A percentile compares a stretch with the other conserved stretches of the same genome.
Evolutionary conservation across 2,329 filamentous ascomycete species (phyloP).

Genomic region (Curvularia hawaiiensis): DNA sequence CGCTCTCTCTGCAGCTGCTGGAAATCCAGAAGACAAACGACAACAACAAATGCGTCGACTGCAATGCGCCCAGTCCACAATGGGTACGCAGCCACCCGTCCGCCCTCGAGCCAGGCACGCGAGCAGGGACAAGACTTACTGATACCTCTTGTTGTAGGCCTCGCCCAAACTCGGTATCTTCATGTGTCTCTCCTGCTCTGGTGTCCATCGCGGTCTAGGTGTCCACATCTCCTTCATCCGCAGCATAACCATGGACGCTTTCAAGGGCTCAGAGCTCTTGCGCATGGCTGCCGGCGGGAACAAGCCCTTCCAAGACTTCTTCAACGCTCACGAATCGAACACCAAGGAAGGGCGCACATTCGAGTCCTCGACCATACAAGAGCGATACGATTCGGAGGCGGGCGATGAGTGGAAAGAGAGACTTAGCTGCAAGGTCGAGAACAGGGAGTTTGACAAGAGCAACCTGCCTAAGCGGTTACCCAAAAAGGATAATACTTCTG

Average conservation of each 20-base stretch:
- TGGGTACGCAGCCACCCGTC: conserved; percentile 68
- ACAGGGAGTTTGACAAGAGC: conserved; percentile 79
- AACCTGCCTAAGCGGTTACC: conserved; percentile 58
- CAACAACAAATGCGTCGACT: conserved; percentile 94
- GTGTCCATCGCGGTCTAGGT: conserved; percentile 90
- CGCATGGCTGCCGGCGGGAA: conserved; percentile 95
- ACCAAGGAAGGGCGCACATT: conserved; percentile 61
- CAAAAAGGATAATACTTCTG: conserved; percentile 40
- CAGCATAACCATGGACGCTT: conserved; percentile 97
- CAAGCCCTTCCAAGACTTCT: conserved; percentile 84
- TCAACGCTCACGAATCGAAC: conserved; percentile 63
- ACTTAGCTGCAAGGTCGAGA: conserved; percentile 85
- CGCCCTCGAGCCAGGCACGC: conserved; percentile 9
- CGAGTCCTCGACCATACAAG: conserved; percentile 87
- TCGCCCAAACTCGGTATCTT: conserved; percentile 98
- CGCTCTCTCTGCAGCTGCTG: conserved; percentile 66
- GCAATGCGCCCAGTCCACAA: conserved; percentile 93
- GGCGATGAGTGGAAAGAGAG: conserved; percentile 97
- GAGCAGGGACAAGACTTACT: conserved; percentile 20
- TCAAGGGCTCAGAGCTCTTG: conserved; percentile 90
- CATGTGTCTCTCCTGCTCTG: conserved; percentile 95
- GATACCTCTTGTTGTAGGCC: conserved; percentile 53
- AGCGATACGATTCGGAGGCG: conserved; percentile 85
- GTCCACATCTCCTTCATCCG: conserved; percentile 99
- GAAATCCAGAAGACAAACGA: conserved; percentile 88